Conservation (phyloP, 352 stramenopile genomes). For the Thalassiosira livingstoniorum region DNA sequence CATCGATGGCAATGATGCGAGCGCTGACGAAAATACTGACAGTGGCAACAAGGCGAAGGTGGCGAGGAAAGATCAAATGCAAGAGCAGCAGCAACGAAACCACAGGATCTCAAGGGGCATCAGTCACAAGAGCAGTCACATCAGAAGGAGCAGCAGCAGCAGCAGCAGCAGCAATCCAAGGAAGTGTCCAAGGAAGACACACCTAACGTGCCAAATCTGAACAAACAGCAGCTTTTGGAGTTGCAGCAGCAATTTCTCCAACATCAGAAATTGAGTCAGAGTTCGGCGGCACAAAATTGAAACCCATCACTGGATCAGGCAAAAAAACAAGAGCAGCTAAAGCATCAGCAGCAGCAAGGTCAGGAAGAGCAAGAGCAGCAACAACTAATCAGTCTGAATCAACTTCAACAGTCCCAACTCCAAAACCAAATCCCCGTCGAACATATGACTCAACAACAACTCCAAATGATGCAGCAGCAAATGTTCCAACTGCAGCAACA, state of each 20-base stretch:
- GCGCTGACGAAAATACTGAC: background rate
- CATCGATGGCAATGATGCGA: background rate
- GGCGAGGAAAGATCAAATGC: background rate
- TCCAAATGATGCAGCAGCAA: background rate
- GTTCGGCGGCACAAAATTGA: no score
- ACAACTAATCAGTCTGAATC: background rate
- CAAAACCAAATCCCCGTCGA: background rate
- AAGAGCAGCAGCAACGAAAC: background rate
- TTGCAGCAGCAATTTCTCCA: background rate
- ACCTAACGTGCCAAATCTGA: background rate
- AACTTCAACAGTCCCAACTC: background rate
- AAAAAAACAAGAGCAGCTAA: no score
- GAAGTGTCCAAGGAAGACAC: background rate
- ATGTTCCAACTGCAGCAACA: background rate
- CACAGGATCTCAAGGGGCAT: background rate
- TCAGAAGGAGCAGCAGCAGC: background rate
- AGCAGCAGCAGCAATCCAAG: background rate
- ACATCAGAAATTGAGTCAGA: background rate
- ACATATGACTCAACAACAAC: background rate
- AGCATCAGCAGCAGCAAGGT: background rate
- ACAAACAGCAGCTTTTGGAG: background rate
- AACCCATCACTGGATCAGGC: background rate
- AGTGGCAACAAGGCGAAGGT: background rate
- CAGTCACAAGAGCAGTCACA: background rate
- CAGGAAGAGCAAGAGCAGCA: background rate